Evolutionary conservation across 345 rosid species (phyloP).

Genomic region (Salix udensis): DNA sequence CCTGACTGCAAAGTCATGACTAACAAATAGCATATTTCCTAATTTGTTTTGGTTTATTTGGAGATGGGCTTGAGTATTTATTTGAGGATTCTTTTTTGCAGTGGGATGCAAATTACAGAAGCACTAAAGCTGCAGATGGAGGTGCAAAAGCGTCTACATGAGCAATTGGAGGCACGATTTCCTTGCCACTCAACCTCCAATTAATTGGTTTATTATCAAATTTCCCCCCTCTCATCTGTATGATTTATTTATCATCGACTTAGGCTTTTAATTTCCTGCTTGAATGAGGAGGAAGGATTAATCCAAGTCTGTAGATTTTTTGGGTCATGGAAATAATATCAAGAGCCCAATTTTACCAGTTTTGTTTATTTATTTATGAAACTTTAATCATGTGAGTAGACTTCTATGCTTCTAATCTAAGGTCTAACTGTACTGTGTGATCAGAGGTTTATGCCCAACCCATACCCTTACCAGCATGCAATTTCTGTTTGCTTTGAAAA

Average conservation of each 20-base stretch:
- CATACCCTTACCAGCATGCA: background rate
- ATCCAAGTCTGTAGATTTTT: background rate
- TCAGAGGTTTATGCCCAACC: background rate
- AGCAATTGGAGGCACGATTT: slow-evolving; percentile 87
- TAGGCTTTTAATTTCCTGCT: background rate
- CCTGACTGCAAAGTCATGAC: background rate
- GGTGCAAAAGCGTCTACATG: slow-evolving; percentile 92
- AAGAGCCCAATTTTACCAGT: background rate
- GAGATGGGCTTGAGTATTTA: background rate
- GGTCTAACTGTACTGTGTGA: background rate
- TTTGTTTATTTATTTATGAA: background rate
- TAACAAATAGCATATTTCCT: background rate
- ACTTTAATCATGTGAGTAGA: background rate
- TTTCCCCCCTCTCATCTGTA: background rate
- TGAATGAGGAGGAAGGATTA: slow-evolving; percentile 4
- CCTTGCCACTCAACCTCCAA: slow-evolving; percentile 10
- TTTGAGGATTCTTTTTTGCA: slow-evolving; percentile 32
- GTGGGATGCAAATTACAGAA: slow-evolving; percentile 99
- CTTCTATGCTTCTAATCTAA: background rate
- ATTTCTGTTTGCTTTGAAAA: slow-evolving; percentile 11
- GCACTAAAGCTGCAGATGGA: slow-evolving; percentile 99
- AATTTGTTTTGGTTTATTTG: background rate
- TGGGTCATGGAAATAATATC: background rate
- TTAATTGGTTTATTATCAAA: background rate
- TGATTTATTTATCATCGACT: background rate